Evolutionary conservation across 345 rosid species (phyloP).

Genomic region (Sisymbrium irio): DNA sequence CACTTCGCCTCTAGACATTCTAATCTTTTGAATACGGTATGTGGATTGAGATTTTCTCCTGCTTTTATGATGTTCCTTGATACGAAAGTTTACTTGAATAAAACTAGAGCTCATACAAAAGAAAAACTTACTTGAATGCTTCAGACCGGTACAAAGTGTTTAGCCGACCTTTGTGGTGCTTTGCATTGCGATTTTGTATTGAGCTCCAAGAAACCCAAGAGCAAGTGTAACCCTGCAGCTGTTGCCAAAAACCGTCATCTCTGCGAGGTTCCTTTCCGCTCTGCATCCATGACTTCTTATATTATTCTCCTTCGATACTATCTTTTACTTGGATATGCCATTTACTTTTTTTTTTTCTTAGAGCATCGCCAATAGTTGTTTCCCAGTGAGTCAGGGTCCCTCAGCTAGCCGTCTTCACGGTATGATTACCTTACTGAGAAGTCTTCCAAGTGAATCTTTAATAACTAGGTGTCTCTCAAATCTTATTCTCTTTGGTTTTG

Average conservation of each 20-base stretch:
- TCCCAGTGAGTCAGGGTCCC: constrained; percentile 71
- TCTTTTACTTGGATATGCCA: background rate
- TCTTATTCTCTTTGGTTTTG: constrained; percentile 1
- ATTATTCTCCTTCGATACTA: background rate
- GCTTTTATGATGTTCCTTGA: too few relatives aligned
- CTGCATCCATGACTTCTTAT: background rate
- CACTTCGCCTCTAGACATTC: constrained; percentile 76
- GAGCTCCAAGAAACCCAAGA: constrained; percentile 55
- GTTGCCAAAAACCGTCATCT: constrained; percentile 75
- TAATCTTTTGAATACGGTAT: constrained; percentile 79
- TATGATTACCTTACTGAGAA: constrained; percentile 30
- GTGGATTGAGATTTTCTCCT: constrained; percentile 7
- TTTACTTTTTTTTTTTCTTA: constrained; percentile 34
- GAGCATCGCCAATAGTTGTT: constrained; percentile 90
- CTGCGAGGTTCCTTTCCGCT: constrained; percentile 65
- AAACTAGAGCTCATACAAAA: background rate
- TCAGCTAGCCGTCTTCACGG: constrained; percentile 89
- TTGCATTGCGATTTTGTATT: constrained; percentile 82
- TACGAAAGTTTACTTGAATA: background rate
- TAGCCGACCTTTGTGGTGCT: constrained; percentile 95
- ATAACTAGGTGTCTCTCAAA: background rate
- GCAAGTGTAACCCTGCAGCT: constrained; percentile 91
- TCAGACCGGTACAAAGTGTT: constrained; percentile 76
- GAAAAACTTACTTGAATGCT: constrained; percentile 9
- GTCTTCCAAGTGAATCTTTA: background rate